Evolutionary conservation across 257 asterid genomes (phyloP).

Genomic region (Nicotiana obtusifolia): DNA sequence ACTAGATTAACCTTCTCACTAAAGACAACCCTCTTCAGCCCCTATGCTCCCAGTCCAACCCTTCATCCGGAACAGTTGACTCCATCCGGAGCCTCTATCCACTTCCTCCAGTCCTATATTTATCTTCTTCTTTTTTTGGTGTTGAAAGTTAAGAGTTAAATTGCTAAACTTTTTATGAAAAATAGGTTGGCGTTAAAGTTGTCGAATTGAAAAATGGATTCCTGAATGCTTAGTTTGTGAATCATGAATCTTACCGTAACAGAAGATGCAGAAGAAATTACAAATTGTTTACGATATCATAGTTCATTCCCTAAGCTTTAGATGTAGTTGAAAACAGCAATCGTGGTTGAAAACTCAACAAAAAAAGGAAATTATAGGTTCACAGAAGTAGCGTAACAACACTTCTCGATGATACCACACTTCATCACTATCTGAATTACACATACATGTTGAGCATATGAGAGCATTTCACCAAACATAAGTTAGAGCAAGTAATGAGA

Average conservation of each 20-base stretch:
- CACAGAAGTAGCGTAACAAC: background rate
- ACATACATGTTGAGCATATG: background rate
- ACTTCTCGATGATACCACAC: background rate
- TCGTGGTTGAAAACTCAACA: background rate
- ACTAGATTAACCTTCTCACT: conserved; percentile 3
- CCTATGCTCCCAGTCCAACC: background rate
- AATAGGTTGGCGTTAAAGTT: background rate
- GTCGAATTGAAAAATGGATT: background rate
- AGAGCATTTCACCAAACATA: background rate
- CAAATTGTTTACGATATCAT: background rate
- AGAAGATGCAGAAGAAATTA: background rate
- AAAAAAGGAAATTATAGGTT: background rate
- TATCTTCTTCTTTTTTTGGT: background rate
- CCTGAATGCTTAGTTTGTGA: background rate
- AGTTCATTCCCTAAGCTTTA: background rate
- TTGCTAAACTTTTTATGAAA: conserved; percentile 1
- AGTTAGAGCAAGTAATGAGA: conserved; percentile 2
- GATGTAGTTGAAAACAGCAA: background rate
- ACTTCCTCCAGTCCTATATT: background rate
- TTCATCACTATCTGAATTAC: background rate
- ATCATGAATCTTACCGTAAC: background rate
- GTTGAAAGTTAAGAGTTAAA: background rate
- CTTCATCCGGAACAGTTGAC: background rate
- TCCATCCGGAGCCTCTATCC: background rate
- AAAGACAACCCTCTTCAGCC: background rate